Base-by-base conservation (phyloP, 2,329 filamentous ascomycete genomes). In the Trichoderma koningiopsis region DNA sequence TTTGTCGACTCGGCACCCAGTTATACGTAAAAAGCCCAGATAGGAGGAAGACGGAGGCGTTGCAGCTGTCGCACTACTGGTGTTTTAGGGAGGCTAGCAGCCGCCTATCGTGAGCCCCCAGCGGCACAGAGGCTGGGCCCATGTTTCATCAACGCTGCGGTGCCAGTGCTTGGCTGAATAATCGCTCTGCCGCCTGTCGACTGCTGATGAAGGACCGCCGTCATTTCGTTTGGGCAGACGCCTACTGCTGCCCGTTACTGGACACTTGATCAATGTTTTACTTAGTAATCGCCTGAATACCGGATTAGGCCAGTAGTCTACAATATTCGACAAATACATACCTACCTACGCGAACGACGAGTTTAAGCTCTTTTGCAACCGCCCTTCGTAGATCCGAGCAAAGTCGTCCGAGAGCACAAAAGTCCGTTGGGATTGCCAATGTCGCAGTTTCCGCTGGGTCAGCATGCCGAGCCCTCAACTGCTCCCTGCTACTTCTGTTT, bases 191-290 rank as follows among this genome's bases (percentile, higher is more conserved):
- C 40, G 40, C 55, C 64, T 67, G 55, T 52, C 64, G 59, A 67
- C 22, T 56, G 22, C n/a, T 58, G 64, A 67, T 67, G 64, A 67
- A 67, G 64, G 55, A 67, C 64, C 53, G 22, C 40, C 31, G 35
- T 58, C 64, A 67, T 67, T 67, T 67, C 64, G 55, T 66, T 66
- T 58, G 37, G 27, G 40, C 40, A 43, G 40, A 8, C 16, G 40
- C 40, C 14, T 5, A 40, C 37, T 40, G 37, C 37, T 43, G 40
- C 40, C 16, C 40, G 3, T 40, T 40, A 40, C 29, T 40, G 33
- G 49, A 49, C 16, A 47, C 11, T 35, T 35, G 33, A 35, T 35
- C 33, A 35, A 14, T 35, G 33, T 35, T 13, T 35, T 13, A 35
- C 33, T 35, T 35, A 13, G 33, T 35, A 49, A 14, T 8, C 8